Conservation (phyloP, 805 yeast species). For the Zygotorulaspora florentina region DNA sequence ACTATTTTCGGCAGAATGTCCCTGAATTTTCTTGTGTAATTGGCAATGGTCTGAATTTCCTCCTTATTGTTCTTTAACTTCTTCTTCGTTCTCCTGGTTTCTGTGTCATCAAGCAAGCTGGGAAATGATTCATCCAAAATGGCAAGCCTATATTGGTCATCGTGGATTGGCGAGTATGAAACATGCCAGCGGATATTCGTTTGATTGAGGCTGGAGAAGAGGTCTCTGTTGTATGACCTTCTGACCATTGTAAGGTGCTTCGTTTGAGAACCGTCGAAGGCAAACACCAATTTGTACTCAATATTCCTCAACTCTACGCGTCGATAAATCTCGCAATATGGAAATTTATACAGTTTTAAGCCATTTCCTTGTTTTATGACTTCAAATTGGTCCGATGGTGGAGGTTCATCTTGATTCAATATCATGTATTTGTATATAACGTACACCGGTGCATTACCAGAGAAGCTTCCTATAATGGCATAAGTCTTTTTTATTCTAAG, state of each 20-base stretch:
- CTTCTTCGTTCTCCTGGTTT: conserved; percentile 4
- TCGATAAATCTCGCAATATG: conserved; percentile 14
- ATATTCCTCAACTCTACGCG: not conserved
- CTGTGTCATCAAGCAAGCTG: conserved; percentile 5
- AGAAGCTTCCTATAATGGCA: conserved; percentile 1
- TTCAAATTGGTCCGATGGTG: conserved; percentile 11
- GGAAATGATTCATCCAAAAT: conserved; percentile 7
- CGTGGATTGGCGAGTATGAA: conserved; percentile 2
- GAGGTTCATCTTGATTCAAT: conserved; percentile 6
- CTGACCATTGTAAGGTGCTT: conserved; percentile 4
- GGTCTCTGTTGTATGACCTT: conserved; percentile 8
- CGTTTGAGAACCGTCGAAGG: not conserved
- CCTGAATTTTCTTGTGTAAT: conserved; percentile 10
- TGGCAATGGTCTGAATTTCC: conserved; percentile 6
- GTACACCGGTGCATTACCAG: conserved; percentile 6
- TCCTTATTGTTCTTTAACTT: not conserved
- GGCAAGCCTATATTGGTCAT: conserved; percentile 13
- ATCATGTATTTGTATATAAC: conserved; percentile 12
- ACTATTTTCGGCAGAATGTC: conserved; percentile 9
- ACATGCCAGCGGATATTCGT: conserved; percentile 15
- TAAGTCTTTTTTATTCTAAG: conserved; percentile 7
- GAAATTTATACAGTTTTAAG: conserved; percentile 10
- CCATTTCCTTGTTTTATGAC: conserved; percentile 4
- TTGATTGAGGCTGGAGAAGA: conserved; percentile 10
- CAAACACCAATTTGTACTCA: conserved; percentile 8